Evolutionary conservation across 2,329 filamentous ascomycete species (phyloP).

Genomic region (Drechslera avenae): DNA sequence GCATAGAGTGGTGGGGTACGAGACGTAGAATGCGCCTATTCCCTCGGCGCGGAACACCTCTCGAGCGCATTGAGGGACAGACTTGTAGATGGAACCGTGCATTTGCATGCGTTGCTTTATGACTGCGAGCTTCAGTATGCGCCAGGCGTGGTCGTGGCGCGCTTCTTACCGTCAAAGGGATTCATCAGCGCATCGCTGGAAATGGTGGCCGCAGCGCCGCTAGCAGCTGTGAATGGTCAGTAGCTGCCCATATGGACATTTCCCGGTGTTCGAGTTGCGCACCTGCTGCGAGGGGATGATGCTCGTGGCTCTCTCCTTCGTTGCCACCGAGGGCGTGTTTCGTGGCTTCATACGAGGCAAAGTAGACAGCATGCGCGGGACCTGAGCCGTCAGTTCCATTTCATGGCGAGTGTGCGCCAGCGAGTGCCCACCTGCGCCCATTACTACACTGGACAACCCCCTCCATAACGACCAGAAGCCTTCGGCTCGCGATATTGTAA

Average conservation of each 20-base stretch:
- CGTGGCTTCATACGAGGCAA: constrained; percentile 95
- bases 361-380: constrained; percentile 96
- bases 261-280: constrained; percentile 33
- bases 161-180: constrained; percentile 84
- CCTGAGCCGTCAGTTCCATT: constrained; percentile 60
- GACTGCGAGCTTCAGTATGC: constrained; percentile 61
- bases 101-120: constrained; percentile 99
- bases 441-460: constrained; percentile 93
- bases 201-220: constrained; percentile 93
- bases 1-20: constrained; percentile 94
- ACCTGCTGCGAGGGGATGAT: constrained; percentile 94
- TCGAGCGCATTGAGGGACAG: constrained; percentile 82
- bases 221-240: constrained; percentile 70
- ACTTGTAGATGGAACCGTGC: constrained; percentile 90
- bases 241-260: constrained; percentile 8
- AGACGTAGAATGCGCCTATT: constrained; percentile 92
- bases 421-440: constrained; percentile 76
- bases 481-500: constrained; percentile 88
- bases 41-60: constrained; percentile 89
- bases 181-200: constrained; percentile 99
- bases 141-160: neutral
- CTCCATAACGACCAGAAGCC: constrained; percentile 92
- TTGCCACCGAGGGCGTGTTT: constrained; percentile 97
- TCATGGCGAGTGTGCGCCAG: constrained; percentile 1
- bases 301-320: constrained; percentile 78